These are phyloP conservation scores for Phoenix roebelenii DNA, from an alignment of 176 grass and related monocot genomes.

Conservation along the genomic window DNA sequence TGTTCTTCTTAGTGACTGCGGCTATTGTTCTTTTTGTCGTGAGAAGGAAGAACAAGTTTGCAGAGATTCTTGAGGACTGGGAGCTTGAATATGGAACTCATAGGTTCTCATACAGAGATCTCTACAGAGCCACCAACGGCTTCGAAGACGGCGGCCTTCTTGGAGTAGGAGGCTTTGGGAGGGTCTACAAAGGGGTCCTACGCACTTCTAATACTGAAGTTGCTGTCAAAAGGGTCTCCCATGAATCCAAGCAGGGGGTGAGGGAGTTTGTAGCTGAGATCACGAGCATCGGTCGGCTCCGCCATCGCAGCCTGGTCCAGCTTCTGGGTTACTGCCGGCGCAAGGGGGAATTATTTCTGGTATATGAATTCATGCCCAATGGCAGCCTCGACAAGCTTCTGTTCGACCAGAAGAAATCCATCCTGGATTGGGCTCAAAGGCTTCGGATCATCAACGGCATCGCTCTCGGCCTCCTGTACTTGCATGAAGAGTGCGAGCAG, in stretches of 20 bases:
- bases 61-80: slow-evolving; percentile 32
- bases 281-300: slow-evolving; percentile 16
- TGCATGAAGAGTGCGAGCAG: slow-evolving; percentile 26
- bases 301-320: slow-evolving; percentile 24
- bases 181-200: slow-evolving; percentile 28
- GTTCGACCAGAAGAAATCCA: neutral
- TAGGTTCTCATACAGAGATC: slow-evolving; percentile 21
- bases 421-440: slow-evolving; percentile 16
- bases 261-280: slow-evolving; percentile 26
- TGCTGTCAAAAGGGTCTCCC: slow-evolving; percentile 28
- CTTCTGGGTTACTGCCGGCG: slow-evolving; percentile 31
- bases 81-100: slow-evolving; percentile 27
- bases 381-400: slow-evolving; percentile 26
- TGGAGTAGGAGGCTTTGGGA: slow-evolving; percentile 28
- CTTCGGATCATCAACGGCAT: slow-evolving; percentile 20
- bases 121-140: slow-evolving; percentile 20
- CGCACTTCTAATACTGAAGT: slow-evolving; percentile 9
- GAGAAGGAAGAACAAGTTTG: slow-evolving; percentile 4
- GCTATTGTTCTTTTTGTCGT: neutral
- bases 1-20: neutral
- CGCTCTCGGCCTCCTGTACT: slow-evolving; percentile 19
- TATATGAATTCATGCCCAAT: slow-evolving; percentile 36
- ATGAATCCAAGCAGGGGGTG: slow-evolving; percentile 36
- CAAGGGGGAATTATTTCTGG: slow-evolving; percentile 24
- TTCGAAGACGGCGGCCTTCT: slow-evolving; percentile 22